Evolutionary conservation across 2,329 filamentous ascomycete species (phyloP).

Genomic region (Trichoderma endophyticum): DNA sequence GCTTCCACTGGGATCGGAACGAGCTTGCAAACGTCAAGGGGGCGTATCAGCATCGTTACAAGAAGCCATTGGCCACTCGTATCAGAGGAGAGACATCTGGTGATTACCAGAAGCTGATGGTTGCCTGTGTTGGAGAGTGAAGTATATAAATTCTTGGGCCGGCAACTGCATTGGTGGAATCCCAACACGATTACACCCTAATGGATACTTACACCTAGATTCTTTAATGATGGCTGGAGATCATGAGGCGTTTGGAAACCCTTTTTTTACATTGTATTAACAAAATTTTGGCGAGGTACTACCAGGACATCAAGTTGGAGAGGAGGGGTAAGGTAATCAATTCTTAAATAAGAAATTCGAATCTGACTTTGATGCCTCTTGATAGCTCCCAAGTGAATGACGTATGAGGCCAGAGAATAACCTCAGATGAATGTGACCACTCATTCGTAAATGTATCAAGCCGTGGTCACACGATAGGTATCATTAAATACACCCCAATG

Average conservation of each 20-base stretch:
- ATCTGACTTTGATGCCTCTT: neutral
- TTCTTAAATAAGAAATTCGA: neutral
- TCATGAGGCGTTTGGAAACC: neutral
- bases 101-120: conserved; percentile 73
- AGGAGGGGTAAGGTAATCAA: neutral
- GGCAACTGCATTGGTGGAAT: neutral
- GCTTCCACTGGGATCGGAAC: conserved; percentile 76
- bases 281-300: neutral
- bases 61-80: conserved; percentile 62
- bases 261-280: neutral
- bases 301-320: neutral
- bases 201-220: neutral
- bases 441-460: neutral
- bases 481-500: neutral
- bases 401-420: neutral
- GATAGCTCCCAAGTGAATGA: neutral
- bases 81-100: conserved; percentile 83
- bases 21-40: conserved; percentile 74
- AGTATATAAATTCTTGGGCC: neutral
- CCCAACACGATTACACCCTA: neutral
- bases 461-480: neutral
- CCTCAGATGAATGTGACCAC: neutral
- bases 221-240: neutral
- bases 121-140: conserved; percentile 61
- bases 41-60: conserved; percentile 71